Evolutionary conservation across 148 eudicot genomes (phyloP).

Genomic region (Mesembryanthemum crystallinum): DNA sequence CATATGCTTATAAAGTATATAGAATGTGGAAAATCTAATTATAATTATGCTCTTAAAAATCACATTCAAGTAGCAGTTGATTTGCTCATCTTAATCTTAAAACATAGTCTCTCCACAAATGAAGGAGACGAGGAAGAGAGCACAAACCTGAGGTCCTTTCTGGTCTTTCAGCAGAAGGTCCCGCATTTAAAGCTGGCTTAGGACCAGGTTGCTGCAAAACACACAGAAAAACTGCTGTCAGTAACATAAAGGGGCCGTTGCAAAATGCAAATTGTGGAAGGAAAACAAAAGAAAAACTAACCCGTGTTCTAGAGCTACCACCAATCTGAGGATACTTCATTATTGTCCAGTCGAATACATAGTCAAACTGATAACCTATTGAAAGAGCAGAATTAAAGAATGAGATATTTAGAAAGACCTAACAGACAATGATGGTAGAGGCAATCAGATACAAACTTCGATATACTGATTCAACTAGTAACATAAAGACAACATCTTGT

Average conservation of each 20-base stretch:
- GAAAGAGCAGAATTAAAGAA: slow-evolving; percentile 14
- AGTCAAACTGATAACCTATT: slow-evolving; percentile 83
- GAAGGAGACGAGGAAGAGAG: not conserved
- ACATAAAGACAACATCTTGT: not conserved
- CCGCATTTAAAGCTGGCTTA: slow-evolving; percentile 59
- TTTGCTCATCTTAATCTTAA: not conserved
- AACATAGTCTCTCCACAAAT: not conserved
- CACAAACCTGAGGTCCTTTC: slow-evolving; percentile 79
- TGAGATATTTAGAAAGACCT: not conserved
- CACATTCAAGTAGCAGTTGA: not conserved
- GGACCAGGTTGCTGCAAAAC: slow-evolving; percentile 50
- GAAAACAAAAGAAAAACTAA: slow-evolving; percentile 32
- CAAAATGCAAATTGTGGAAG: slow-evolving; percentile 27
- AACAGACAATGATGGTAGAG: not conserved
- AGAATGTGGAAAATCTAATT: not conserved
- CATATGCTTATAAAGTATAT: too few relatives aligned
- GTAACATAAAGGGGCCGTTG: slow-evolving; percentile 5
- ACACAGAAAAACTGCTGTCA: slow-evolving; percentile 17
- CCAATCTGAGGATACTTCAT: slow-evolving; percentile 89
- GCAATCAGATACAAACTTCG: not conserved
- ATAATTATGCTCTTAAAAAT: not conserved
- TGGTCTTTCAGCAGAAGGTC: slow-evolving; percentile 77
- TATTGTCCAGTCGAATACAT: slow-evolving; percentile 95
- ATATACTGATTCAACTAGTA: not conserved
- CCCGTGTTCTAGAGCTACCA: slow-evolving; percentile 71